Evolutionary conservation across 1,284 basidiomycete species (phyloP).

Genomic region (Pyrrhoderma noxium): DNA sequence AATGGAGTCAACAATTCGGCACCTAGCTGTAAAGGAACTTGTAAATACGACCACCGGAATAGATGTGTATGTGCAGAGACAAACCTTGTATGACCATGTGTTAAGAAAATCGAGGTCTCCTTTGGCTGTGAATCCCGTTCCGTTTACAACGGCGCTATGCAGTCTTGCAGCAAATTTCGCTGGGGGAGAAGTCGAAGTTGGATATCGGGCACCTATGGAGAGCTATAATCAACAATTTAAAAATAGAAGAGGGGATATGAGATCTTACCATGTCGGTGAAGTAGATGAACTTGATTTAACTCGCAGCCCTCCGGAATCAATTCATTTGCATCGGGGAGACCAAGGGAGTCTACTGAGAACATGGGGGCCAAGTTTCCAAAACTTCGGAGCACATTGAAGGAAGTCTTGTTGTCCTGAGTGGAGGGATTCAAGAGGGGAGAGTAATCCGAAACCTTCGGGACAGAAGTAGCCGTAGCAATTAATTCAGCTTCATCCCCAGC

Average conservation of each 20-base stretch:
- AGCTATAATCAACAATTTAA: constrained; percentile 30
- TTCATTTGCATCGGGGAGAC: constrained; percentile 42
- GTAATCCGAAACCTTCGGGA: constrained; percentile 31
- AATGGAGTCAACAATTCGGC: constrained; percentile 53
- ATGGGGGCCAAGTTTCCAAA: constrained; percentile 55
- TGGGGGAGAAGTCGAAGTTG: constrained; percentile 11
- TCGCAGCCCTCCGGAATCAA: constrained; percentile 42
- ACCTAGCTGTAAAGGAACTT: constrained; percentile 42
- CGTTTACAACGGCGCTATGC: constrained; percentile 11
- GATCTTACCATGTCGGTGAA: constrained; percentile 48
- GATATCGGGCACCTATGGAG: constrained; percentile 23
- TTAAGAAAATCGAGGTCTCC: constrained; percentile 33
- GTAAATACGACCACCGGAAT: constrained; percentile 21
- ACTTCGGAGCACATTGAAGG: constrained; percentile 39
- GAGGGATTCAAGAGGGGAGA: constrained; percentile 34
- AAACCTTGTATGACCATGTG: constrained; percentile 26
- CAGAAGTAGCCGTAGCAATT: constrained; percentile 37
- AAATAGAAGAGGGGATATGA: constrained; percentile 21
- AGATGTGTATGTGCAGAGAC: background rate
- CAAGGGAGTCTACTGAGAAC: constrained; percentile 50
- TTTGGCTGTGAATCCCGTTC: constrained; percentile 20
- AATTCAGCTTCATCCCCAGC: constrained; percentile 44
- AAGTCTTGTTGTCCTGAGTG: constrained; percentile 28
- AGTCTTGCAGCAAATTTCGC: constrained; percentile 10
- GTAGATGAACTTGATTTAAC: constrained; percentile 44